Conservation (phyloP, 2,329 filamentous ascomycete genomes). For the Exophiala phaeomuriformis region DNA sequence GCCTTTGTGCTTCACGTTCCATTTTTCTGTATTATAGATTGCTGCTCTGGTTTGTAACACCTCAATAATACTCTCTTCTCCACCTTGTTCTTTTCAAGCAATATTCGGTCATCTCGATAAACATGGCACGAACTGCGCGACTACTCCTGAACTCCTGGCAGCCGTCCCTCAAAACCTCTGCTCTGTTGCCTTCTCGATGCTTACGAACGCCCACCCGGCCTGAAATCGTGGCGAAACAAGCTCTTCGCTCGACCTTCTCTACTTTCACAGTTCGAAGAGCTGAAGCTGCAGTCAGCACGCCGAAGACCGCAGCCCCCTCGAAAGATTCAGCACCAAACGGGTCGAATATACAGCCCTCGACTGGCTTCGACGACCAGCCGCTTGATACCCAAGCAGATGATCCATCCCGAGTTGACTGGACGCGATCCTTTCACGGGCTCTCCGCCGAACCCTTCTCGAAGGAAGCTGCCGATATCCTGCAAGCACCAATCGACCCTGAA, state of each 20-base stretch:
- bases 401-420: constrained; percentile 63
- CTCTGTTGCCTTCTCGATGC: constrained; percentile 25
- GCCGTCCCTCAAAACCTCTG: background rate
- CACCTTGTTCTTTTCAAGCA: background rate
- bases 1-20: background rate
- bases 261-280: constrained; percentile 11
- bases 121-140: constrained; percentile 8
- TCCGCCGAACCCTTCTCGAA: constrained; percentile 62
- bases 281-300: constrained; percentile 3
- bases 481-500: constrained; percentile 57
- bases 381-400: constrained; percentile 42
- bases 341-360: constrained; percentile 8
- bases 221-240: background rate
- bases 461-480: constrained; percentile 61
- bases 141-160: constrained; percentile 3
- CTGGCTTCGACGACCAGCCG: constrained; percentile 37
- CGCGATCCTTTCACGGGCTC: constrained; percentile 73
- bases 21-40: background rate
- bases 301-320: constrained; percentile 2
- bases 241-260: constrained; percentile 15
- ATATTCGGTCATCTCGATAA: background rate
- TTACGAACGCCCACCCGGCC: background rate
- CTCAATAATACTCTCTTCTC: background rate
- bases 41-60: background rate
- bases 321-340: constrained; percentile 10